phyloP scores from a whole-genome alignment of 2,329 filamentous ascomycete genomes.

The Trichoderma atroviride region DNA sequence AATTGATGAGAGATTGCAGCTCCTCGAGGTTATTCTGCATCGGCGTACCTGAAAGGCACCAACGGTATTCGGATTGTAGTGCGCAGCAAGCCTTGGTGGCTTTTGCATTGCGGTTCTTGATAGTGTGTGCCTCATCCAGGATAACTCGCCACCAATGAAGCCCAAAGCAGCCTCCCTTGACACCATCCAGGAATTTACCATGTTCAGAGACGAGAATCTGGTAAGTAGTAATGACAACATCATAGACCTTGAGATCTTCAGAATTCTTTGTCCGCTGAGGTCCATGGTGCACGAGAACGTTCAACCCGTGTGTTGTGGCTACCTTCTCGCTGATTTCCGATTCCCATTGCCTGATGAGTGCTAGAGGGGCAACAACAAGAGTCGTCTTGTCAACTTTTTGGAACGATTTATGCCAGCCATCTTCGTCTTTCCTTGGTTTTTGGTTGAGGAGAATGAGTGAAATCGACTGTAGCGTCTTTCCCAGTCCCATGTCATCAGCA shows the following conservation, averaged over 20 bases:
- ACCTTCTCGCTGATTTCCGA: slow-evolving; percentile 86
- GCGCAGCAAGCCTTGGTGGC: slow-evolving; percentile 90
- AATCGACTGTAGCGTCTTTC: slow-evolving; percentile 94
- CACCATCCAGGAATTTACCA: slow-evolving; percentile 64
- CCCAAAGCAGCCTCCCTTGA: slow-evolving; percentile 83
- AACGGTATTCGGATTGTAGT: slow-evolving; percentile 82
- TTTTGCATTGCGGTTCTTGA: slow-evolving; percentile 98
- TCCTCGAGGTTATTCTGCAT: slow-evolving; percentile 99
- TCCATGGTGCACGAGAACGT: slow-evolving; percentile 89
- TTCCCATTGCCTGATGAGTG: slow-evolving; percentile 97
- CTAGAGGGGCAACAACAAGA: slow-evolving; percentile 87
- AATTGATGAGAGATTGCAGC: slow-evolving; percentile 88
- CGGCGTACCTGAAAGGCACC: slow-evolving; percentile 94
- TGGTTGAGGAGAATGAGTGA: slow-evolving; percentile 83
- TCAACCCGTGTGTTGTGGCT: slow-evolving; percentile 66
- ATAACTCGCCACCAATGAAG: slow-evolving; percentile 95
- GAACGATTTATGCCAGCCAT: slow-evolving; percentile 69
- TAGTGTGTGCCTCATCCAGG: slow-evolving; percentile 94
- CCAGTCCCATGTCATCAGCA: slow-evolving; percentile 95
- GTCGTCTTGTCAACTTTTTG: slow-evolving; percentile 75
- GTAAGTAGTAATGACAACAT: slow-evolving; percentile 97
- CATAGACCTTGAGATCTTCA: slow-evolving; percentile 77
- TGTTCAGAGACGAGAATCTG: slow-evolving; percentile 94
- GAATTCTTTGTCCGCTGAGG: slow-evolving; percentile 78
- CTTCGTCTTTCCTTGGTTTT: slow-evolving; percentile 61